These are phyloP conservation scores for Geotrichum reessii DNA, from an alignment of 1,139 yeast genomes.

Conservation along the genomic window DNA sequence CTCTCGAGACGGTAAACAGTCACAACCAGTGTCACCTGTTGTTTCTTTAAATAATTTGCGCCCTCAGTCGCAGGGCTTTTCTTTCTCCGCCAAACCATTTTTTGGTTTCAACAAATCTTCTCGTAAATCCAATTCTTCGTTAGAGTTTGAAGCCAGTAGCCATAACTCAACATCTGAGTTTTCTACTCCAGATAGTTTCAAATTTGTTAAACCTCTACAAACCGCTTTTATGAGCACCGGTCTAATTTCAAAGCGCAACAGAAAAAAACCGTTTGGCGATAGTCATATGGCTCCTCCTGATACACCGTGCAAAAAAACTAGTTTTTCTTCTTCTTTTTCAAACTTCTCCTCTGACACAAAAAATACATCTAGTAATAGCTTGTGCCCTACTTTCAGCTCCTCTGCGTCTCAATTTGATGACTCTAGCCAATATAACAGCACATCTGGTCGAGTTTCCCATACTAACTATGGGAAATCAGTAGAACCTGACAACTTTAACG, in stretches of 20 bases:
- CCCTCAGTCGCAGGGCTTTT: slow-evolving; percentile 3
- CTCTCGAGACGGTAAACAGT: neutral
- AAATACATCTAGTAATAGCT: slow-evolving; percentile 5
- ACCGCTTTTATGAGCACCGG: slow-evolving; percentile 80
- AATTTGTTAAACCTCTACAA: slow-evolving; percentile 75
- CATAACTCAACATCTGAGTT: slow-evolving; percentile 18
- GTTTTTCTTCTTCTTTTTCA: slow-evolving; percentile 13
- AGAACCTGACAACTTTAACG: slow-evolving; percentile 10
- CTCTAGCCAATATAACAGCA: slow-evolving; percentile 3
- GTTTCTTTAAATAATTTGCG: neutral
- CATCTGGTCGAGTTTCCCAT: neutral
- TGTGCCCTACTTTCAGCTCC: slow-evolving; percentile 4
- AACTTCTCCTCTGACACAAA: slow-evolving; percentile 3
- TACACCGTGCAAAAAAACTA: slow-evolving; percentile 70
- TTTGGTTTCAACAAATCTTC: slow-evolving; percentile 11
- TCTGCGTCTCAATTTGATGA: slow-evolving; percentile 1
- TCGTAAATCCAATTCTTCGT: slow-evolving; percentile 26
- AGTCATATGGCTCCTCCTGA: slow-evolving; percentile 50
- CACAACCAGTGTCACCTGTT: slow-evolving; percentile 2
- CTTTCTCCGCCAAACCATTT: slow-evolving; percentile 1
- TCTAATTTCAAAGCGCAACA: slow-evolving; percentile 60
- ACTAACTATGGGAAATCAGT: slow-evolving; percentile 5
- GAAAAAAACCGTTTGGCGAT: slow-evolving; percentile 29
- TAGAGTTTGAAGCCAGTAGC: slow-evolving; percentile 22
- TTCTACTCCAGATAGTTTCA: slow-evolving; percentile 48